Conservation (phyloP, 345 rosid species). For the Euclidium syriacum region DNA sequence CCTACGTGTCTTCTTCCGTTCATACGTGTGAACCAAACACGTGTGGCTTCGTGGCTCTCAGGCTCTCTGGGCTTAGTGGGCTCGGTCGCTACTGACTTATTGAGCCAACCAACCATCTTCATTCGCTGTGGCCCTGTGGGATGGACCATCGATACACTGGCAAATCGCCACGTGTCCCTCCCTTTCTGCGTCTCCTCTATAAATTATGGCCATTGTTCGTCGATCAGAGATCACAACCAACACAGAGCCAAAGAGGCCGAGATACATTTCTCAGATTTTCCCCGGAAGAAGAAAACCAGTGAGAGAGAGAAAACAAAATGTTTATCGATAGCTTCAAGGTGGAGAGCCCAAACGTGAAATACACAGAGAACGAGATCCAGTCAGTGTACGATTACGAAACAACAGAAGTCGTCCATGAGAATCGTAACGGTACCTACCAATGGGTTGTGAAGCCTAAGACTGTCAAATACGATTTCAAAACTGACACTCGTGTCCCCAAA, state of each 20-base stretch:
- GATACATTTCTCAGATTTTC: too few relatives aligned
- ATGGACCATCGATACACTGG: neutral
- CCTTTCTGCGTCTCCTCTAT: slow-evolving; percentile 9
- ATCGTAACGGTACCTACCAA: slow-evolving; percentile 63
- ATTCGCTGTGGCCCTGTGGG: neutral
- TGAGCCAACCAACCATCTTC: slow-evolving; percentile 6
- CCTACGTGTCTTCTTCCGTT: slow-evolving; percentile 17
- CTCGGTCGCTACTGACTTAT: neutral
- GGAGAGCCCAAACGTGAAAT: slow-evolving; percentile 79
- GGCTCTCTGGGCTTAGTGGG: slow-evolving; percentile 3
- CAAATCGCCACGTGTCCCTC: slow-evolving; percentile 17
- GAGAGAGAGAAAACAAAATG: slow-evolving; percentile 34
- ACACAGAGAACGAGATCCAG: slow-evolving; percentile 69
- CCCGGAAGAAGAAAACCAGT: too few relatives aligned
- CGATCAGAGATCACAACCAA: slow-evolving; percentile 16
- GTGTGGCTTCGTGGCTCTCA: slow-evolving; percentile 10
- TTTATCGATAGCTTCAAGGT: slow-evolving; percentile 86
- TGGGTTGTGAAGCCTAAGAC: slow-evolving; percentile 90
- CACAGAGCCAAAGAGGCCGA: neutral
- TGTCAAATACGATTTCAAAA: slow-evolving; percentile 85
- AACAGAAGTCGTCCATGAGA: slow-evolving; percentile 90
- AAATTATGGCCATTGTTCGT: slow-evolving; percentile 6
- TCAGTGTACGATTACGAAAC: slow-evolving; percentile 87
- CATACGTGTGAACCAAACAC: slow-evolving; percentile 1
- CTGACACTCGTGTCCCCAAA: slow-evolving; percentile 75